Evolutionary conservation across 2,329 filamentous ascomycete genomes (phyloP).

Genomic region (Daldinia eschscholtzii): DNA sequence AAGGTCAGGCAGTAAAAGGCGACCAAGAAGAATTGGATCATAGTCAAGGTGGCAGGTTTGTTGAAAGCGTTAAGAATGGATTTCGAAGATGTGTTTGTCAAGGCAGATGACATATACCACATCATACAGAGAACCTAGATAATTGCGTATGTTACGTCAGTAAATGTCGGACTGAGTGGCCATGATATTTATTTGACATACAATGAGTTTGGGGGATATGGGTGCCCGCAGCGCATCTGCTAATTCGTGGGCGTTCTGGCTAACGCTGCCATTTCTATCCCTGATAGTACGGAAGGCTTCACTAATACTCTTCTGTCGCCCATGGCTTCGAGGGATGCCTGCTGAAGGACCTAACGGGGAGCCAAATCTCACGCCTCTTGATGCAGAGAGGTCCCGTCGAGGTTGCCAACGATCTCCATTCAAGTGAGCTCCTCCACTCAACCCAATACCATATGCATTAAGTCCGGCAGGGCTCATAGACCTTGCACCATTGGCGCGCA

Average conservation of each 20-base stretch:
- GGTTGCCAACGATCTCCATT: constrained; percentile 52
- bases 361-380: constrained; percentile 51
- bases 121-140: constrained; percentile 82
- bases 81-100: constrained; percentile 98
- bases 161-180: constrained; percentile 33
- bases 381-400: constrained; percentile 45
- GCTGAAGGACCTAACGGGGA: constrained; percentile 44
- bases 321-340: constrained; percentile 48
- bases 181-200: constrained; percentile 61
- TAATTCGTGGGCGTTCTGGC: constrained; percentile 92
- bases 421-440: constrained; percentile 50
- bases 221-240: constrained; percentile 91
- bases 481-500: constrained; percentile 49
- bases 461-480: constrained; percentile 49
- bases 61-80: constrained; percentile 92
- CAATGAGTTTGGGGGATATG: constrained; percentile 87
- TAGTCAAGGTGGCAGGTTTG: constrained; percentile 90
- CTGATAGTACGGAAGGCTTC: constrained; percentile 90
- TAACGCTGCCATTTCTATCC: constrained; percentile 84
- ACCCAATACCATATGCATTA: constrained; percentile 51
- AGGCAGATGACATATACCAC: constrained; percentile 95
- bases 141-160: constrained; percentile 45
- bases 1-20: constrained; percentile 87
- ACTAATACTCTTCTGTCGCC: constrained; percentile 84
- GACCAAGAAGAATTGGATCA: constrained; percentile 94